Base-by-base conservation (phyloP, 345 rosid species). In the Lumnitzera racemosa region DNA sequence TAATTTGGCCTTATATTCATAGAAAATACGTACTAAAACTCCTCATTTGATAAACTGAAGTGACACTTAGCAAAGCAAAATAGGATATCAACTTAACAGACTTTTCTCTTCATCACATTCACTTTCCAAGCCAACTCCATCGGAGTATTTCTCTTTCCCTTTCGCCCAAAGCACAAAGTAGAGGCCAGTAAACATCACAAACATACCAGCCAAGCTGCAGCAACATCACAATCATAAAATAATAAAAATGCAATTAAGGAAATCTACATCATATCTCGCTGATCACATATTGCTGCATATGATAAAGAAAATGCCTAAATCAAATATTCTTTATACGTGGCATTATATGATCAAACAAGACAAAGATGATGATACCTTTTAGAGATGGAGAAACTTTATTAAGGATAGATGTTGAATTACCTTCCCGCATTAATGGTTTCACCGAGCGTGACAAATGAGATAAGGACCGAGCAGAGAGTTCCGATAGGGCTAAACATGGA, bases 151-250 rank as follows among this genome's bases (percentile, higher is more conserved):
- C 79, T 86, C 97, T 81, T 88, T 95, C 51, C 88, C 80, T 79
- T 95, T 95, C 2, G 94, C 90, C 99, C 99, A 95, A 11, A 95
- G 76, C 68, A 95, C 89, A 16, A 78, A 68, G 72, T 95, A 90
- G 16, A 88, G 81, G 36, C 98, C 96, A 2, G 67, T 47, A 67
- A 95, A 88, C 96, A 95, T 88, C 51, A 88, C 61, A 58, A 75
- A 64, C 98, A 95, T 95, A 6, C 96, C 94, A 0, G 79, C 88
- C 41, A 84, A 63, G 73, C 94, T 95, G 97, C 80, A 72, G 53
- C 58, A 5, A 51, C 16, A 53, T 49, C 52, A 49, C 15, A 49
- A 14, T 49, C n/a, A 3, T 13, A 2, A 16, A 49, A 16, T 14
- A 3, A 16, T 14, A 49, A 14, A 14, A 13, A 49, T 49, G 52